Percentiles rank a stretch among this genome's conserved stretches.
Evolutionary conservation across 2,329 filamentous ascomycete genomes (phyloP).

Genomic region (Stagonosporopsis rhizophila): DNA sequence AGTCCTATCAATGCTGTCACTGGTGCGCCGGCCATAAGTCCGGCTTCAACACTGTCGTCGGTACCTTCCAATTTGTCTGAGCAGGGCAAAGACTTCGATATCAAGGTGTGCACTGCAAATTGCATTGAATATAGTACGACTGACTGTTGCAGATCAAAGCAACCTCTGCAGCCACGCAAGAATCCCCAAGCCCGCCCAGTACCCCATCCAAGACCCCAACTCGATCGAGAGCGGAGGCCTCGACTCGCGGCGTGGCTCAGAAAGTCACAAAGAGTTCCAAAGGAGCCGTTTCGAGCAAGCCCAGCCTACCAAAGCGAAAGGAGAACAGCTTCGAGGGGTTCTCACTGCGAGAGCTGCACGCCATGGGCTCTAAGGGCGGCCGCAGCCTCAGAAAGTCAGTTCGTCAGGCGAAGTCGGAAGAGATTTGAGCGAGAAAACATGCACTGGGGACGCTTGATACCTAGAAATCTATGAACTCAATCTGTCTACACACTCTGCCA

Average conservation of each 20-base stretch:
- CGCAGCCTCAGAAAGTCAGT: constrained; percentile 5
- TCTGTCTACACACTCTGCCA: constrained; percentile 45
- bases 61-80: constrained; percentile 4
- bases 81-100: background rate
- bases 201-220: background rate
- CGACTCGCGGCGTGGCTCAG: constrained; percentile 5
- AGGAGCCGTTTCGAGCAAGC: background rate
- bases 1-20: background rate
- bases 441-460: constrained; percentile 14
- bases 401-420: background rate
- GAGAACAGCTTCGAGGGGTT: constrained; percentile 5
- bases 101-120: background rate
- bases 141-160: background rate
- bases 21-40: background rate
- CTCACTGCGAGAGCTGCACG: constrained; percentile 10
- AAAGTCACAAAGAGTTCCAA: constrained; percentile 4
- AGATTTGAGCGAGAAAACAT: background rate
- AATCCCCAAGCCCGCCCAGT: background rate
- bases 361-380: background rate
- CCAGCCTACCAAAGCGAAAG: background rate
- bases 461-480: background rate
- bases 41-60: background rate
- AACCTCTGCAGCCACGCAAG: background rate
- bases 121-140: background rate
- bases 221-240: background rate